Base-by-base conservation (phyloP, 306 rosid species). In the Trifolium dubium region DNA sequence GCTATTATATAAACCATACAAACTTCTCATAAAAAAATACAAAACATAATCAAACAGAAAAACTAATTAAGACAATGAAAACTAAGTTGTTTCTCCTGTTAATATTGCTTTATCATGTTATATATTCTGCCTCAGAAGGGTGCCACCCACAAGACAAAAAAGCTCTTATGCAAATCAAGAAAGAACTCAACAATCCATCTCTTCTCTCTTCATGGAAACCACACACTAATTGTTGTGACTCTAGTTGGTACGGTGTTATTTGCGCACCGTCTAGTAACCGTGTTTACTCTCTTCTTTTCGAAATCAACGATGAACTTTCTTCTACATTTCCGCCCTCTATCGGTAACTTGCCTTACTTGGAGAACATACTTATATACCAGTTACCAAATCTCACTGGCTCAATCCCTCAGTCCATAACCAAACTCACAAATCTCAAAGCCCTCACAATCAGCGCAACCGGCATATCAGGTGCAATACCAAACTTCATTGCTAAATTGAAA, bases 261-360 rank as follows among this genome's bases (percentile, higher is more conserved):
- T 60, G 65, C 15, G 13, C 18, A 5, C 65, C 39, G 4, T 60
- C 65, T 12, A 60, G 6, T 6, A 31, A 60, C 19, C 87, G 89
- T 30, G 83, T 88, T 64, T 55, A 44, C 73, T 70, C 80, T 30
- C 81, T 86, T 50, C 47, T 77, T 67, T 15, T 88, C 65, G 11
- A 19, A 51, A 17, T 5, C 35, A 54, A 60, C 32, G 76, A 49
- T 39, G 41, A 60, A 0, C 11, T 60, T 29, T 8, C 86, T 4
- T 85, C 83, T 5, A 84, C 65, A 41, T 86, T 86, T 77, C 93
- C 93, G 0, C 67, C 89, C 10, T 70, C 77, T 8, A 82, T 86
- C 1, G 92, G 90, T 4, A 83, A 88, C 79, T 81, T 88, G 29
- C 83, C 93, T 0, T 79, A 18, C 58, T 80, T 88, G 10, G 54